Evolutionary conservation across 2,329 filamentous ascomycete genomes (phyloP), one percentile per base, ranked within the genome.

Genomic region (Xylariomycetidae sp.): DNA sequence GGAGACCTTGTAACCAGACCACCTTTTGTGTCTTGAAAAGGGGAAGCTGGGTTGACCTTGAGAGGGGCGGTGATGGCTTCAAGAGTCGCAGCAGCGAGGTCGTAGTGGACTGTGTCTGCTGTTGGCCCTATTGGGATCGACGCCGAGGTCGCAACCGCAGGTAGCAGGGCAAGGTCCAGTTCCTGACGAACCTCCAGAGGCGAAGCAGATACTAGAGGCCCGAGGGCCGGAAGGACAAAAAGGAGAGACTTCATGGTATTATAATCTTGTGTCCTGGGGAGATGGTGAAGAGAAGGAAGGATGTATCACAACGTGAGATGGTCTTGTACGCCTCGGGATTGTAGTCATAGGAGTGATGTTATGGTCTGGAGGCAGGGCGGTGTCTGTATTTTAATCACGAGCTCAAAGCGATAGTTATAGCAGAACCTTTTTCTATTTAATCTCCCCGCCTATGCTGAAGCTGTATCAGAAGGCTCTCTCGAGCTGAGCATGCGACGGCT

Each of bases 91-190:
- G 49, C 43, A 16, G 47, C 34, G 10, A 57, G 40, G 29, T 57
- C 40, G 34, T 53, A 57, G 14, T 40, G 31, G 15, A 57, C 44
- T 8, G 45, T 43, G 23, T 52, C 43, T 18, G 52, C 39, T 10
- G 47, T 43, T n/a, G 49, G 47, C 7, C 45, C 49, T 9, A 55
- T 35, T 12, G 53, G 51, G 17, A 57, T 48, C 20, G 54, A 48
- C 19, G 47, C 43, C 2, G 49, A 30, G 9, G 47, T 44, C 5
- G 59, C 54, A 9, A 53, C 48, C 19, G 50, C 33, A 38, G 59
- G 52, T 30, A 61, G 53, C 6, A 44, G 34, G 12, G 44, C 49
- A 20, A 60, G 52, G 36, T 65, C 53, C 31, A 65, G 59, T 6
- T 46, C 39, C 35, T 60, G 57, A 27, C 57, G 56, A 26, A 39